Percentiles rank a stretch among this genome's conserved stretches.
These are phyloP conservation scores for Cyclospora cayetanensis DNA, from an alignment of 169 alveolate genomes.

Conservation along the genomic window DNA sequence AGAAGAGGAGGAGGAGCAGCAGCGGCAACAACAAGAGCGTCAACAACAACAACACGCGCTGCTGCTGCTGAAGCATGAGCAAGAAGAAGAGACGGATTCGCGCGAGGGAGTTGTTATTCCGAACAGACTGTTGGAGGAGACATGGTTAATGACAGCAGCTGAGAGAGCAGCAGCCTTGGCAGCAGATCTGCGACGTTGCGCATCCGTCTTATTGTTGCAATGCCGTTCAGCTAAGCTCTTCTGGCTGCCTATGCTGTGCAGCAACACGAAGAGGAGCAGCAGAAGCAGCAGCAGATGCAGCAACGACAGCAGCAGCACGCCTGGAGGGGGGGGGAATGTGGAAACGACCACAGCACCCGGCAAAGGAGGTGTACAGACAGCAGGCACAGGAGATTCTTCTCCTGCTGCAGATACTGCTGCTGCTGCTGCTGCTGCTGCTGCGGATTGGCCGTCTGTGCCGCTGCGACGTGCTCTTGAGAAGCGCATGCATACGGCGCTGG, in stretches of 20 bases:
- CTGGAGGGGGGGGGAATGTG: not conserved
- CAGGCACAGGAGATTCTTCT: too few species aligned
- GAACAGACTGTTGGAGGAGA: not conserved
- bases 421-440: too few species aligned
- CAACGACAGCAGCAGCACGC: not conserved
- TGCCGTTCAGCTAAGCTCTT: not conserved
- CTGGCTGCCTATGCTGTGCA: not conserved
- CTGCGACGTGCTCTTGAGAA: not conserved
- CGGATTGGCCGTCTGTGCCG: not conserved
- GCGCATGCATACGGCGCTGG: not conserved
- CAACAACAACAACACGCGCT: too few species aligned
- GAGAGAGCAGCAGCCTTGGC: not conserved
- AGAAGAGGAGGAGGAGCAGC: not conserved
- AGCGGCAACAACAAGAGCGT: not conserved
- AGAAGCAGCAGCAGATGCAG: not conserved
- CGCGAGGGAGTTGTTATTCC: too few species aligned
- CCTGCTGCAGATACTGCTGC: too few species aligned
- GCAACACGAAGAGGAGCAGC: not conserved
- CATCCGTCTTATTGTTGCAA: not conserved
- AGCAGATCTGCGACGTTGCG: not conserved
- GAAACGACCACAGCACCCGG: not conserved
- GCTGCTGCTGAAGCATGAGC: too few species aligned
- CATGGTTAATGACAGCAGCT: not conserved
- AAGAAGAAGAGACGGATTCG: not conserved
- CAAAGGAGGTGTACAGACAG: not conserved